Evolutionary conservation across 73 alveolate species (phyloP), one percentile per base, ranked within the genome.

Genomic region (Urostyla sp.): DNA sequence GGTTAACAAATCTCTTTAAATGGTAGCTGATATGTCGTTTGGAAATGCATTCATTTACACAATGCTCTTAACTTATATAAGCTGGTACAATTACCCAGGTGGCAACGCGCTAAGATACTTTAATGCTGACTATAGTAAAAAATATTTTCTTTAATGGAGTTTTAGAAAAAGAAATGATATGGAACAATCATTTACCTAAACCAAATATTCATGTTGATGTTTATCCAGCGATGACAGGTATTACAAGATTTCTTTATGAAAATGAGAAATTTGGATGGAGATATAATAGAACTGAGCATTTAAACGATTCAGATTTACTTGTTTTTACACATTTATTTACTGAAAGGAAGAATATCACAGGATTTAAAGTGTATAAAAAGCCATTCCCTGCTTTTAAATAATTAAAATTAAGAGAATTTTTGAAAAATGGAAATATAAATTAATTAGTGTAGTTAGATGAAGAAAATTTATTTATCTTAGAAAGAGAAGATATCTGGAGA

Each of bases 21-120:
- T 50, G 20, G 54, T 27, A 44, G 40, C 82, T 27, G 13, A 26
- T 20, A 46, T 43, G 5, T 3, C 31, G 24, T 3, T 78, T 2
- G 37, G 27, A 27, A 61, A 11, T 4, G 10, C 74, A 13, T 35
- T 78, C 5, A 36, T 32, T 20, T 53, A 28, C 52, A 11, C 85
- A 21, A 1, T 34, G 34, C 85, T 84, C 26, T 59, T 75, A 40
- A 73, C 84, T 52, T 66, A 51, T 38, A 85, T 84, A 32, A 72
- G 90, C 55, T 45, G 44, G 24, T 13, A 31, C 43, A 90, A 90
- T 79, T 90, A 90, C 48, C 97, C 97, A 6, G 97, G 97, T 0
- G 97, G 97, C 0, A 57, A 72, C 11, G 94, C 94, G 7, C 27
- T 85, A 15, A 35, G 37, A 40, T 44, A 51, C 44, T 85, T 85